Percentiles rank a stretch among this genome's conserved stretches.
phyloP scores from a whole-genome alignment of 2,329 filamentous ascomycete species.

The Fusarium nanum region DNA sequence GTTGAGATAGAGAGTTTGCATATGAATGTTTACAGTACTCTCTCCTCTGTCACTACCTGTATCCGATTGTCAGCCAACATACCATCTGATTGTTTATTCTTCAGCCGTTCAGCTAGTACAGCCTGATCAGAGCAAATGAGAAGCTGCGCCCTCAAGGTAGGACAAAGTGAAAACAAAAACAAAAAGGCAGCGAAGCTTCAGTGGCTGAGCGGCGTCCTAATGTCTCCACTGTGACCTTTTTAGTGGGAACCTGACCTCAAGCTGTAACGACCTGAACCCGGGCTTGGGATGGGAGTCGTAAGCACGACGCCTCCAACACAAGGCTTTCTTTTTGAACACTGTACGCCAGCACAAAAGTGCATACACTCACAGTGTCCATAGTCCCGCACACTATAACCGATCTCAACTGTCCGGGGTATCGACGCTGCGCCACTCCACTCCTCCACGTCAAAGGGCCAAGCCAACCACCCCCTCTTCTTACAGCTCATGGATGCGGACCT shows the following conservation, averaged over 20 bases:
- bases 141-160: conserved; percentile 38
- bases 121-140: conserved; percentile 16
- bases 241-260: conserved; percentile 36
- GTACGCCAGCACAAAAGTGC: background rate
- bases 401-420: conserved; percentile 19
- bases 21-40: background rate
- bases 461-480: conserved; percentile 23
- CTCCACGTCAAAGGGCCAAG: conserved; percentile 30
- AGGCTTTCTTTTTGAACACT: conserved; percentile 27
- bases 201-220: conserved; percentile 26
- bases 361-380: background rate
- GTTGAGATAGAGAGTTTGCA: conserved; percentile 23
- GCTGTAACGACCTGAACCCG: conserved; percentile 31
- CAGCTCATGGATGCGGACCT: background rate
- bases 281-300: conserved; percentile 35
- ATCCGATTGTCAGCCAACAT: background rate
- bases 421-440: conserved; percentile 37
- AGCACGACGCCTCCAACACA: conserved; percentile 38
- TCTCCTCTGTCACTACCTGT: background rate
- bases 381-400: background rate
- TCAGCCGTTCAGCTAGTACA: conserved; percentile 28
- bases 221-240: conserved; percentile 22
- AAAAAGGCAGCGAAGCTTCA: conserved; percentile 13
- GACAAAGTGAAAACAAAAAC: conserved; percentile 20
- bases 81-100: conserved; percentile 8